Base-by-base conservation (phyloP, 352 stramenopile species). In the Thraustochytrium sp. region DNA sequence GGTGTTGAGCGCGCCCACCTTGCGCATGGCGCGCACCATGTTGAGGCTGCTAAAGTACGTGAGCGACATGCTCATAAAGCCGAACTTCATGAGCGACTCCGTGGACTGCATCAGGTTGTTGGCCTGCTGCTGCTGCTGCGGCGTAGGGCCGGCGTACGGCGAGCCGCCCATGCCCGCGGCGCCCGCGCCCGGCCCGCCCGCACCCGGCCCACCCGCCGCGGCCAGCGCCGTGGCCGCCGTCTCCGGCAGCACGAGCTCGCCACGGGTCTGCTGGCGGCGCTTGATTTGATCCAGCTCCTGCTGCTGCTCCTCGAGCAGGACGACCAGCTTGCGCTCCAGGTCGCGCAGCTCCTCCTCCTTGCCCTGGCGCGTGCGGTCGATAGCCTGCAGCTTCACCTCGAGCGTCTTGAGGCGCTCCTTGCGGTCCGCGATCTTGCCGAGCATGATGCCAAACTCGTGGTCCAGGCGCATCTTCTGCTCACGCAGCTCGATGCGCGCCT, bases 81-180 rank as follows among this genome's bases (percentile, higher is more conserved):
- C 95, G 85, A 98, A 98, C 88, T 98, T 98, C 95, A 98, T 98
- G 89, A 98, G 94, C 26, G 93, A 97, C 89, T 98, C 95, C 21
- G 95, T 98, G 29, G 92, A 97, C 85, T 97, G 92, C 91, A 98
- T 98, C 36, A 98, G 90, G 23, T 90, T 88, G 36, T 91, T 90
- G 3, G 91, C 92, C 78, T 98, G 92, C 53, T 96, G 89, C 38
- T 93, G 92, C 86, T 98, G 92, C 74, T 96, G 88, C 40, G 88
- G 78, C 16, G 87, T 89, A 36, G 90, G 89, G 26, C 89, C 89
- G 13, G 31, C 61, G 37, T 61, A 49, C 31, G 46, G 21, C 3
- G 48, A 1, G 51, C n/a, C n/a, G n/a, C 37, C 44, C 29, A 21
- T 21, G 54, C 49, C 37, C 38, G 38, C 37, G 34, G 42, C n/a